These are phyloP conservation scores for Pseudoscleropodium purum DNA, from an alignment of 225 moss, liverwort and hornwort species.

Conservation along the genomic window DNA sequence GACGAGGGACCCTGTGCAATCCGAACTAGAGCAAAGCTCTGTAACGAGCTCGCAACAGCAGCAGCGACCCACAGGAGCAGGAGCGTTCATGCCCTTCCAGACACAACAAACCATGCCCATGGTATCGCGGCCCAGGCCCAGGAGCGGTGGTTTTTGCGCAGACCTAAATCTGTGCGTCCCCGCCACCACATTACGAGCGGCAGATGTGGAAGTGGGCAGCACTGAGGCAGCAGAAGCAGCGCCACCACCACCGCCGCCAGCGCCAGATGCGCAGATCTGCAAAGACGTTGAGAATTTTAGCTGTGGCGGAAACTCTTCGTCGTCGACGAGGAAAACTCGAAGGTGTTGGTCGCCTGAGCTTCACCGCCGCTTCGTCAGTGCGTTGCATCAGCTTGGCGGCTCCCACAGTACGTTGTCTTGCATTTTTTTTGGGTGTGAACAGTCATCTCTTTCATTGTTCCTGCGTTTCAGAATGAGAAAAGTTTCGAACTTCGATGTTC, in stretches of 20 bases:
- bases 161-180: constrained; percentile 13
- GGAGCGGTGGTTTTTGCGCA: constrained; percentile 22
- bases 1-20: background rate
- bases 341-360: constrained; percentile 98
- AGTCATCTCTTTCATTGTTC: background rate
- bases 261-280: constrained; percentile 1
- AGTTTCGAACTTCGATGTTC: background rate
- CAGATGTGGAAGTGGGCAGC: constrained; percentile 24
- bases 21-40: constrained; percentile 50
- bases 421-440: background rate
- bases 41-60: constrained; percentile 42
- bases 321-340: constrained; percentile 25
- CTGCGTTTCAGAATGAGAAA: background rate
- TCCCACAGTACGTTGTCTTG: constrained; percentile 54
- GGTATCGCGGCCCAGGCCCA: constrained; percentile 29
- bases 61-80: constrained; percentile 41
- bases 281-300: background rate
- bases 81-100: constrained; percentile 60
- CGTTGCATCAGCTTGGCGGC: constrained; percentile 88
- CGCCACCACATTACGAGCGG: background rate
- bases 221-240: background rate
- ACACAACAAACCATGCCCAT: constrained; percentile 19
- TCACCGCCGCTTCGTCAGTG: constrained; percentile 84
- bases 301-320: constrained; percentile 11
- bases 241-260: background rate